phyloP scores from a whole-genome alignment of 805 yeast species.

The Nakazawaea wickerhamii region DNA sequence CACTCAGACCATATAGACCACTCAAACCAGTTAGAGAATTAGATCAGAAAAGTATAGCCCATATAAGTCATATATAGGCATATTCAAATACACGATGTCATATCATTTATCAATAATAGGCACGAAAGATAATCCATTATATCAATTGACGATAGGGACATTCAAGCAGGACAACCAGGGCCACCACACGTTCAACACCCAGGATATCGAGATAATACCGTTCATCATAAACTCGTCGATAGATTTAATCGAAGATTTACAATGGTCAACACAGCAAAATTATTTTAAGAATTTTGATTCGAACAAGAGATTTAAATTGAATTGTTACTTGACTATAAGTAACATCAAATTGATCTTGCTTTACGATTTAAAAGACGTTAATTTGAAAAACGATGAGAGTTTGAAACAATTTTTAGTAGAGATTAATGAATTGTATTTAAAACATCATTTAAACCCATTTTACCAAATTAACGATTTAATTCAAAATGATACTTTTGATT shows the following conservation, averaged over 20 bases:
- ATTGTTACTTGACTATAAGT: constrained; percentile 84
- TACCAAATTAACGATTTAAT: constrained; percentile 74
- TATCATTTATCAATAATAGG: constrained; percentile 88
- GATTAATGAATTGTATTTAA: constrained; percentile 81
- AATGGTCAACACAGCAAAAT: constrained; percentile 65
- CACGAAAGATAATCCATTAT: constrained; percentile 77
- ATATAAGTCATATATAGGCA: not conserved
- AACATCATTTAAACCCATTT: constrained; percentile 81
- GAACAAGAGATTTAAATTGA: constrained; percentile 77
- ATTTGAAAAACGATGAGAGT: constrained; percentile 58
- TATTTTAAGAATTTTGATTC: constrained; percentile 78
- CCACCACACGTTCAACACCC: constrained; percentile 54
- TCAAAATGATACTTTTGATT: constrained; percentile 67
- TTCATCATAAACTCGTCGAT: constrained; percentile 84
- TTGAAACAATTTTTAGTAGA: constrained; percentile 82
- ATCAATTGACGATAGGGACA: constrained; percentile 82
- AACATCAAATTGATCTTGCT: constrained; percentile 75
- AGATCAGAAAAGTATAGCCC: no score
- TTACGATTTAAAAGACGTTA: constrained; percentile 61
- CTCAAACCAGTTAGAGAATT: no score
- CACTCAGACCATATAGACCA: no score
- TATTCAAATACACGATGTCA: constrained; percentile 51
- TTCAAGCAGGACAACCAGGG: constrained; percentile 66
- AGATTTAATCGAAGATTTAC: constrained; percentile 87
- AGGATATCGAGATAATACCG: constrained; percentile 75